Evolutionary conservation across 1,284 basidiomycete species (phyloP).

Genomic region (Sporisorium iseilematis-ciliati): DNA sequence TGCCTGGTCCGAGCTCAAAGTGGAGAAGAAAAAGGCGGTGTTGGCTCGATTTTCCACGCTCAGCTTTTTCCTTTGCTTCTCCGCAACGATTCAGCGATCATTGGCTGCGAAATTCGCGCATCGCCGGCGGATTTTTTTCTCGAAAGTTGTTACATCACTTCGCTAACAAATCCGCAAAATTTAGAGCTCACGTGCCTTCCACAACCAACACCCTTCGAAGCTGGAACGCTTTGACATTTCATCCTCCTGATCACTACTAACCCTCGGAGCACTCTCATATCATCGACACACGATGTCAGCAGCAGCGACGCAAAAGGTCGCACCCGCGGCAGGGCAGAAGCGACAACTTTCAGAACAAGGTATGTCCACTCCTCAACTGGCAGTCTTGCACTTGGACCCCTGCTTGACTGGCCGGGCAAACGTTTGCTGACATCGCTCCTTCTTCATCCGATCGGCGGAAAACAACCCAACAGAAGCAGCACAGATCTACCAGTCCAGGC

Average conservation of each 20-base stretch:
- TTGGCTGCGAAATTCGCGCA: neutral
- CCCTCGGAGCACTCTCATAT: neutral
- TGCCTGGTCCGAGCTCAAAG: slow-evolving; percentile 8
- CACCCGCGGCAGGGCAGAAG: slow-evolving; percentile 29
- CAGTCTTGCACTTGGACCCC: no score
- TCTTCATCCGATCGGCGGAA: neutral
- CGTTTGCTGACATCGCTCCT: neutral
- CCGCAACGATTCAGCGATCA: slow-evolving; percentile 1
- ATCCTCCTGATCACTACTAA: neutral
- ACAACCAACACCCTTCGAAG: slow-evolving; percentile 1
- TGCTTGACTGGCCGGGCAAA: no score
- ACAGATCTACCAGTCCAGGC: slow-evolving; percentile 54
- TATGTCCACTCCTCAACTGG: neutral
- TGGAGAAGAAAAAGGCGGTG: slow-evolving; percentile 3
- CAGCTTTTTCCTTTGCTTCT: slow-evolving; percentile 7
- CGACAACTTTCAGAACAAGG: slow-evolving; percentile 50
- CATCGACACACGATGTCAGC: slow-evolving; percentile 22
- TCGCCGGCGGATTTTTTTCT: neutral
- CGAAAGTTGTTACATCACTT: neutral
- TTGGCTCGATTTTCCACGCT: neutral
- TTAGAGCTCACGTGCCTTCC: slow-evolving; percentile 2
- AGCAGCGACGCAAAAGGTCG: slow-evolving; percentile 33
- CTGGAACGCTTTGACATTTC: neutral
- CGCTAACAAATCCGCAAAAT: neutral
- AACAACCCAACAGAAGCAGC: slow-evolving; percentile 46